Percentiles rank a stretch among this genome's conserved stretches.
These are phyloP conservation scores for Aspergillus egyptiacus DNA, from an alignment of 495 filamentous ascomycete genomes.

Conservation along the genomic window DNA sequence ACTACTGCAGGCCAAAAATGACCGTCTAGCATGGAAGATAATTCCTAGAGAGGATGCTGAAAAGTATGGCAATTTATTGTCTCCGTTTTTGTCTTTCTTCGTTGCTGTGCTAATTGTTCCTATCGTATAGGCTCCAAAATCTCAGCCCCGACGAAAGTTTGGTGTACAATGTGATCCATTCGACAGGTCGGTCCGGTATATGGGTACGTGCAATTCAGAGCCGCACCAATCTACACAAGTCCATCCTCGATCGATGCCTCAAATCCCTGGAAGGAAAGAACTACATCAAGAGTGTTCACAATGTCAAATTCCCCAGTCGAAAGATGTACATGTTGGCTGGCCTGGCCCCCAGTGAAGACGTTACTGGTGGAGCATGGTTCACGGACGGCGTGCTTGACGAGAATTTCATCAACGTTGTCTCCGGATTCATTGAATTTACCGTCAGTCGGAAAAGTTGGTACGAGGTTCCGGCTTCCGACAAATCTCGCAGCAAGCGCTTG, in stretches of 20 bases:
- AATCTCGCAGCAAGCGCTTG: conserved; percentile 34
- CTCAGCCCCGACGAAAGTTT: conserved; percentile 66
- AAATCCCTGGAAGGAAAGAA: conserved; percentile 76
- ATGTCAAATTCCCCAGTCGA: conserved; percentile 53
- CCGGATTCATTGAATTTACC: conserved; percentile 61
- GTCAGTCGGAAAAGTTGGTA: conserved; percentile 68
- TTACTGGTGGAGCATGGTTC: conserved; percentile 91
- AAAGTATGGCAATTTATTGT: conserved; percentile 45
- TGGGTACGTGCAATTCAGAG: conserved; percentile 78
- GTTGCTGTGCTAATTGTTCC: not conserved
- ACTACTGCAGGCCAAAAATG: conserved; percentile 46
- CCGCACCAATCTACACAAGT: conserved; percentile 71
- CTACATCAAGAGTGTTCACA: conserved; percentile 72
- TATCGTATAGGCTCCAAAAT: conserved; percentile 51
- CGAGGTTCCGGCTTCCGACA: conserved; percentile 29
- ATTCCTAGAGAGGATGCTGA: conserved; percentile 63
- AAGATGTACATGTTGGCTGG: conserved; percentile 62
- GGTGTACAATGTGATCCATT: conserved; percentile 81
- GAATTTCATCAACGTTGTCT: conserved; percentile 70
- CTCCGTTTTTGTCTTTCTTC: not conserved
- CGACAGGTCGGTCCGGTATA: conserved; percentile 70
- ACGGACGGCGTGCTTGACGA: conserved; percentile 81
- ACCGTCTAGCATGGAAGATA: conserved; percentile 58
- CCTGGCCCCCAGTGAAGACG: conserved; percentile 73
- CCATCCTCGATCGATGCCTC: conserved; percentile 64